A percentile compares a stretch with the other conserved stretches of the same genome.
Conservation (phyloP, 2,329 filamentous ascomycete genomes). For the Xylogone sp. region DNA sequence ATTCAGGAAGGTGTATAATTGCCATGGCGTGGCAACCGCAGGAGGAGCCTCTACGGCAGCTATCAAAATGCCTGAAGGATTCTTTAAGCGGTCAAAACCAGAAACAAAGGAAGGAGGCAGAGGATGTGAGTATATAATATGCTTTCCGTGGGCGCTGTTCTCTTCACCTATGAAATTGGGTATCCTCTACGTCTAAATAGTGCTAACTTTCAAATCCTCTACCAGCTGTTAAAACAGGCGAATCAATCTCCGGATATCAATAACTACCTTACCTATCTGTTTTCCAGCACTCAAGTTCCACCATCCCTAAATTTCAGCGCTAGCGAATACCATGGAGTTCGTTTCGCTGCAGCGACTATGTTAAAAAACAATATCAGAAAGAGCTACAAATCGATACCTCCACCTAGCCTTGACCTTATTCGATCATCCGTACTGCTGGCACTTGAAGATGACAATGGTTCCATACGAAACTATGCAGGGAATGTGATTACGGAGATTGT, state of each 20-base stretch:
- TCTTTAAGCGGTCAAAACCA: slow-evolving; percentile 83
- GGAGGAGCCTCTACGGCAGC: slow-evolving; percentile 81
- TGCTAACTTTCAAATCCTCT: slow-evolving; percentile 9
- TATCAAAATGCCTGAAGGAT: slow-evolving; percentile 85
- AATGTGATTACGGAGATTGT: slow-evolving; percentile 94
- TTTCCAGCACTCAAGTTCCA: slow-evolving; percentile 66
- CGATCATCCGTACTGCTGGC: slow-evolving; percentile 74
- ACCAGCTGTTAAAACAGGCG: slow-evolving; percentile 87
- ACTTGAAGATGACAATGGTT: slow-evolving; percentile 74
- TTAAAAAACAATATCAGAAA: slow-evolving; percentile 88
- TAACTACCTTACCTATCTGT: slow-evolving; percentile 93
- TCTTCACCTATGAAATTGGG: neutral
- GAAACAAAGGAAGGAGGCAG: slow-evolving; percentile 81
- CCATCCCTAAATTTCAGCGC: slow-evolving; percentile 54
- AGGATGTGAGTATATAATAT: slow-evolving; percentile 60
- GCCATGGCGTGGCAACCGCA: slow-evolving; percentile 90
- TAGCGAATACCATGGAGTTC: slow-evolving; percentile 68
- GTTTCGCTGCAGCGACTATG: slow-evolving; percentile 87
- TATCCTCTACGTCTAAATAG: neutral
- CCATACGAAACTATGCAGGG: slow-evolving; percentile 85
- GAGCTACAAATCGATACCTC: slow-evolving; percentile 72
- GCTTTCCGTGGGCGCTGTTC: slow-evolving; percentile 3
- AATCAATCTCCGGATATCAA: slow-evolving; percentile 88
- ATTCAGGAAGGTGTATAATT: slow-evolving; percentile 13
- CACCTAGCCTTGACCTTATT: slow-evolving; percentile 70